Evolutionary conservation across 1,139 yeast genomes (phyloP), one percentile per base, ranked within the genome.

Genomic region (Lodderomyces beijingensis): DNA sequence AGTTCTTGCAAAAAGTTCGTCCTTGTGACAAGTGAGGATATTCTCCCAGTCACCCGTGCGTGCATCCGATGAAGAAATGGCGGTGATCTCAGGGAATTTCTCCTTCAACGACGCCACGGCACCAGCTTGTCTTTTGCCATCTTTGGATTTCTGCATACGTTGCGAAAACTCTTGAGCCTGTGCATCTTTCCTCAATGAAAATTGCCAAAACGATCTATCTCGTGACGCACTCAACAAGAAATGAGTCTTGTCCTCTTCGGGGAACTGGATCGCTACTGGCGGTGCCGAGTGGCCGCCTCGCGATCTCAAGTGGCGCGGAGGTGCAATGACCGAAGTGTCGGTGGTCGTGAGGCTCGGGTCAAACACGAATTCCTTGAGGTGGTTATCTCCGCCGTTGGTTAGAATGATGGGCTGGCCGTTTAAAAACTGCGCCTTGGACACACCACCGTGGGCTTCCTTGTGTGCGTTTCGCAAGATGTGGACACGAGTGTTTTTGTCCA

Each of bases 241-340:
- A 57, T 93, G 98, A 1, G 95, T 79, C 41, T 77, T 80, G 13
- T 77, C 75, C 45, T 74, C 79, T 46, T 85, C 84, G 3, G 95
- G 87, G 55, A 91, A 93, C 23, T 70, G 66, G 31, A 93, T 79
- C 9, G 77, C 60, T 1, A 83, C 69, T 3, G 98, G 95, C 5
- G 98, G 96, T 15, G 87, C 83, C 3, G 96, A 79, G 56, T 93
- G 98, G 10, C 99, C 99, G 47, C 97, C 97, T 54, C 98, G 76
- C 0, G 95, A 84, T 56, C 98, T 77, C 47, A 93, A 69, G 41
- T 82, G 79, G 53, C 98, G 79, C 25, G 98, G 98, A 1, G 97
- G 95, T 5, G 93, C 77, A 4, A 82, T 79, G 20, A 87, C 77
- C 0, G 79, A 60, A 2, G 74, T 57, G 43, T 78, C 74, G n/a